Evolutionary conservation across 768 basidiomycete genomes (phyloP).

Genomic region (Termitomyces sp.): DNA sequence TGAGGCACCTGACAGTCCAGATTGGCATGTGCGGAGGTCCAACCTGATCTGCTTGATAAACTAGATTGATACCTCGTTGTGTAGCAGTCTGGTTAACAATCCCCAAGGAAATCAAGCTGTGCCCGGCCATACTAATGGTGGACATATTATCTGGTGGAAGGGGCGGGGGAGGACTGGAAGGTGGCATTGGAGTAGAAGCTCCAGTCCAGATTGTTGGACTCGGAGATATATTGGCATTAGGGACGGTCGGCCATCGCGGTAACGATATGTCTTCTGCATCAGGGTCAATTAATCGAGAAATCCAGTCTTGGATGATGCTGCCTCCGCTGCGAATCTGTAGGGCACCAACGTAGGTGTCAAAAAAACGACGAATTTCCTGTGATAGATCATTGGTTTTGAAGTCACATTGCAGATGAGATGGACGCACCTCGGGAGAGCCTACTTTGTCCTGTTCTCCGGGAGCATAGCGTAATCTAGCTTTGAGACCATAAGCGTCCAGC

Average conservation of each 20-base stretch:
- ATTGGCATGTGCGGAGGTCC: slow-evolving; percentile 52
- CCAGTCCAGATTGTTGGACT: slow-evolving; percentile 9
- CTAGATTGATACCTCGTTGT: slow-evolving; percentile 38
- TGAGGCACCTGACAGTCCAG: slow-evolving; percentile 49
- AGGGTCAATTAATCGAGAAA: slow-evolving; percentile 52
- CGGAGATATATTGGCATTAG: background rate
- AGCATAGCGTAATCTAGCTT: slow-evolving; percentile 45
- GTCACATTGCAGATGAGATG: background rate
- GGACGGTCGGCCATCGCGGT: slow-evolving; percentile 10
- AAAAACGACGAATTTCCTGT: slow-evolving; percentile 53
- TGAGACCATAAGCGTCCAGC: slow-evolving; percentile 46
- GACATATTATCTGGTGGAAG: slow-evolving; percentile 23
- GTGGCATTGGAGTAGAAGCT: slow-evolving; percentile 19
- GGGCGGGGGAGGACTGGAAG: slow-evolving; percentile 25
- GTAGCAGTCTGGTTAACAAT: slow-evolving; percentile 48
- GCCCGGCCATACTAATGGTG: slow-evolving; percentile 4
- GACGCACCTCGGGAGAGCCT: slow-evolving; percentile 22
- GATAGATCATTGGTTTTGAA: background rate
- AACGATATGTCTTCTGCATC: slow-evolving; percentile 14
- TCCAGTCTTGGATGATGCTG: slow-evolving; percentile 46
- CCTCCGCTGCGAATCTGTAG: slow-evolving; percentile 54
- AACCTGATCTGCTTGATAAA: slow-evolving; percentile 38
- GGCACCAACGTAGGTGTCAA: slow-evolving; percentile 63
- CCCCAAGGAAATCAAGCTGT: slow-evolving; percentile 34
- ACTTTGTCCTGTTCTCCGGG: slow-evolving; percentile 30